Evolutionary conservation across 1,284 basidiomycete genomes (phyloP).

Genomic region (Entoloma clypeatum): DNA sequence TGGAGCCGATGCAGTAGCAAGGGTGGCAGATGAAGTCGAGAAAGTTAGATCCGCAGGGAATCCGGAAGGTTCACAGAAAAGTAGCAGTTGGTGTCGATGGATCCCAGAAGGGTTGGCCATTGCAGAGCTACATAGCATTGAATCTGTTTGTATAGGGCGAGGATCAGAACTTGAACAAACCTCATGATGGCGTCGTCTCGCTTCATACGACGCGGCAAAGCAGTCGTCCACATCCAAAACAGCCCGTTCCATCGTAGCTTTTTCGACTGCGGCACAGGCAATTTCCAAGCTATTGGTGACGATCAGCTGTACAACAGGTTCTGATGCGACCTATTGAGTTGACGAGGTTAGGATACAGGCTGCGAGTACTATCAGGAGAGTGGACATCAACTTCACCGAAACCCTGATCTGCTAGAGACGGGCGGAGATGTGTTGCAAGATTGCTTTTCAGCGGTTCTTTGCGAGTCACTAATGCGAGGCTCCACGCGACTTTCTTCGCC

Average conservation of each 20-base stretch:
- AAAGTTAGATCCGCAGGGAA: constrained; percentile 80
- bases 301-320: constrained; percentile 73
- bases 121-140: constrained; percentile 52
- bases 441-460: constrained; percentile 96
- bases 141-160: not conserved
- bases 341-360: constrained; percentile 8
- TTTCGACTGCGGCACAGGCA: constrained; percentile 94
- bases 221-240: constrained; percentile 94
- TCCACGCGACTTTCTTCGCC: constrained; percentile 96
- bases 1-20: too few species aligned
- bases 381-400: constrained; percentile 68
- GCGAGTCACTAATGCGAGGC: constrained; percentile 95
- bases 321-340: constrained; percentile 54
- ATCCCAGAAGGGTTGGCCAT: constrained; percentile 85
- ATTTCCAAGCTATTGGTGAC: constrained; percentile 94
- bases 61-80: constrained; percentile 86
- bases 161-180: constrained; percentile 37
- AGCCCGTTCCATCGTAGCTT: constrained; percentile 96
- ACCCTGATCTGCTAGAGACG: constrained; percentile 78
- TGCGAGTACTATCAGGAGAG: not conserved
- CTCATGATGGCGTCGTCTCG: constrained; percentile 86
- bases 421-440: constrained; percentile 86
- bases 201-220: constrained; percentile 79
- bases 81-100: constrained; percentile 69
- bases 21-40: constrained; percentile 77